These are phyloP conservation scores for Skeletonema tropicum DNA, from an alignment of 108 stramenopile species.

Conservation along the genomic window DNA sequence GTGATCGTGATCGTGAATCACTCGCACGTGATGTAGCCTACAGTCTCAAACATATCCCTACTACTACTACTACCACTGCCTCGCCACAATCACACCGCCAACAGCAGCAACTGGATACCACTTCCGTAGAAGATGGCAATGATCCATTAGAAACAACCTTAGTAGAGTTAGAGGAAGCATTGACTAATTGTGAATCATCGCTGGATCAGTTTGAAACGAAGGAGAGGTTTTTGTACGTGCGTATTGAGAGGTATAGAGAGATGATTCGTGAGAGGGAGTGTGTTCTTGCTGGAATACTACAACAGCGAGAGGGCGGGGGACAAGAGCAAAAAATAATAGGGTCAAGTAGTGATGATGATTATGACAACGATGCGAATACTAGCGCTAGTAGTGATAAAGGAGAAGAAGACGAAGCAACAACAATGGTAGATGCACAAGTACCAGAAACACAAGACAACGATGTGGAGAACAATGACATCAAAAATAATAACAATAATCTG, in stretches of 20 bases:
- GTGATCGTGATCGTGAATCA: slow-evolving; percentile 2
- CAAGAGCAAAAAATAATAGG: background rate
- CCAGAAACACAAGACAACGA: background rate
- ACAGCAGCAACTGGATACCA: background rate
- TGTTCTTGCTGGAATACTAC: background rate
- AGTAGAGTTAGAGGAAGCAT: background rate
- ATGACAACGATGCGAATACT: background rate
- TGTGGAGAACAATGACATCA: background rate
- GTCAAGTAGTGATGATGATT: background rate
- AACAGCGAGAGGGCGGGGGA: background rate
- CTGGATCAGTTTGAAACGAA: slow-evolving; percentile 7
- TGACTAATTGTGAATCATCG: background rate
- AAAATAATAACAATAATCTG: background rate
- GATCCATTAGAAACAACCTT: background rate
- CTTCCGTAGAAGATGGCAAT: background rate
- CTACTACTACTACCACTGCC: background rate
- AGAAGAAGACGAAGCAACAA: background rate
- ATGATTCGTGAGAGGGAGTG: background rate
- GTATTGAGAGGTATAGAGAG: slow-evolving; percentile 9
- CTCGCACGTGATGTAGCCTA: slow-evolving; percentile 6
- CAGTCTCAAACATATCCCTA: background rate
- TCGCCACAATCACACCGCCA: background rate
- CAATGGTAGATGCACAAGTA: background rate
- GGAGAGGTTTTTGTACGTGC: background rate
- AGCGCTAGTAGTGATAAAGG: background rate